Base-by-base conservation (phyloP, 2,329 filamentous ascomycete genomes). In the Aspergillus hiratsukae region DNA sequence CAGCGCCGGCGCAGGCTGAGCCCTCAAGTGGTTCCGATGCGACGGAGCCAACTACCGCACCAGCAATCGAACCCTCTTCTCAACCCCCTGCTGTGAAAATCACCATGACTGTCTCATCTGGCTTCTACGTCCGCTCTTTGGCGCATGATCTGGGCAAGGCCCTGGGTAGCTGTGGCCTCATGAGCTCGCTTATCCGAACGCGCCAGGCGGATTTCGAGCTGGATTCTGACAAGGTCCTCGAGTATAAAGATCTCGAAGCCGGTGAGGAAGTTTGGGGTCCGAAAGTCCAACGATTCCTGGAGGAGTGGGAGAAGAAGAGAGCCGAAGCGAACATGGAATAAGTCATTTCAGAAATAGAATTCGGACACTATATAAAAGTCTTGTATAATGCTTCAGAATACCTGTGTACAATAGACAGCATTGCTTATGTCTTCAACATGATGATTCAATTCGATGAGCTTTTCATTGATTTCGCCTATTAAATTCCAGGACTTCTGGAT, bases 61-160 rank as follows among this genome's bases (percentile, higher is more conserved):
- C 48, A 2, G 1, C 43, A n/a, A 57, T 59, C 11, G 53, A 55
- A 40, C 56, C 62, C 17, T 53, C 50, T 31, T 57, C 62, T 11
- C 69, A 66, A 37, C 67, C 91, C 1, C 85, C 93, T 1, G 94
- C 93, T 0, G 89, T 85, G 50, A 88, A 85, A 68, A 85, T 99
- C 58, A 87, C 89, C 56, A 91, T 99, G 84, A 96, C 90, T 0
- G 93, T 97, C 52, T 91, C 91, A 1, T 96, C 91, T 0, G 94
- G 94, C 41, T 99, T 97, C 80, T 99, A 99, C 73, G 92, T 99
- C 14, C 88, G 94, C 60, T 95, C 89, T 56, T 85, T 99, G 64
- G 92, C 91, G 66, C 91, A 97, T 70, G 94, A 99, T 67, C 81
- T 99, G 3, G 94, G 93, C 23, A 80, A 86, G 62, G 91, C 90